Evolutionary conservation across 1,139 yeast species (phyloP).

Genomic region (Eremothecium coryli): DNA sequence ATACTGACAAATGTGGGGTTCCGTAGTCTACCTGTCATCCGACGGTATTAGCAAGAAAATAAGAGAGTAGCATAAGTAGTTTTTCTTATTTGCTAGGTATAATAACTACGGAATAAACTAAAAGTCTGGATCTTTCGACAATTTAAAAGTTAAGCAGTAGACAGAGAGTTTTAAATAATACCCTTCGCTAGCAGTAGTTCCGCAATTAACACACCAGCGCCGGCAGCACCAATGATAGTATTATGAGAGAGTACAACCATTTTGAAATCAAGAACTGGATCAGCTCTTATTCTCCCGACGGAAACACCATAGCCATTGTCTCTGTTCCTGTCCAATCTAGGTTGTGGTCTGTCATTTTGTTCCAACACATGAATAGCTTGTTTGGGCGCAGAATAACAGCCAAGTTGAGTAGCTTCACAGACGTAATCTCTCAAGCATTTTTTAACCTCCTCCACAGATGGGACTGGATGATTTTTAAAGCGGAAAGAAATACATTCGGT

Average conservation of each 20-base stretch:
- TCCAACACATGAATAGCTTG: slow-evolving; percentile 87
- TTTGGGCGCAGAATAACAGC: slow-evolving; percentile 88
- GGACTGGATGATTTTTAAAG: slow-evolving; percentile 75
- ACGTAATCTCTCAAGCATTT: slow-evolving; percentile 58
- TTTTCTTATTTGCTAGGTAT: no score
- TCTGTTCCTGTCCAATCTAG: slow-evolving; percentile 92
- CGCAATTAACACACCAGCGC: slow-evolving; percentile 95
- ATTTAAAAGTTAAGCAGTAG: no score
- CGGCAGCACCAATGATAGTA: slow-evolving; percentile 98
- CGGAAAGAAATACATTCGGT: slow-evolving; percentile 87
- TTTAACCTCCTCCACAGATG: slow-evolving; percentile 74
- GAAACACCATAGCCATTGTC: slow-evolving; percentile 92
- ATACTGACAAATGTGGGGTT: no score
- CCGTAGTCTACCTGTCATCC: no score
- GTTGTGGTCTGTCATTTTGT: slow-evolving; percentile 92
- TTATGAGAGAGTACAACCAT: slow-evolving; percentile 95
- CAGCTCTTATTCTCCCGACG: slow-evolving; percentile 91
- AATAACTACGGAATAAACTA: no score
- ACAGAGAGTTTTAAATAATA: slow-evolving; percentile 51
- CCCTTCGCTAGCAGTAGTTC: slow-evolving; percentile 76
- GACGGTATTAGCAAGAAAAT: no score
- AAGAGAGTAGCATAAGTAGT: no score
- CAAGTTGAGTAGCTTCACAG: slow-evolving; percentile 73
- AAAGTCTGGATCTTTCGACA: no score
- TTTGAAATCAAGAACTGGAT: slow-evolving; percentile 85